A percentile compares a stretch with the other conserved stretches of the same genome.
phyloP scores from a whole-genome alignment of 2,329 filamentous ascomycete genomes.

The Cryphonectria naterciae region DNA sequence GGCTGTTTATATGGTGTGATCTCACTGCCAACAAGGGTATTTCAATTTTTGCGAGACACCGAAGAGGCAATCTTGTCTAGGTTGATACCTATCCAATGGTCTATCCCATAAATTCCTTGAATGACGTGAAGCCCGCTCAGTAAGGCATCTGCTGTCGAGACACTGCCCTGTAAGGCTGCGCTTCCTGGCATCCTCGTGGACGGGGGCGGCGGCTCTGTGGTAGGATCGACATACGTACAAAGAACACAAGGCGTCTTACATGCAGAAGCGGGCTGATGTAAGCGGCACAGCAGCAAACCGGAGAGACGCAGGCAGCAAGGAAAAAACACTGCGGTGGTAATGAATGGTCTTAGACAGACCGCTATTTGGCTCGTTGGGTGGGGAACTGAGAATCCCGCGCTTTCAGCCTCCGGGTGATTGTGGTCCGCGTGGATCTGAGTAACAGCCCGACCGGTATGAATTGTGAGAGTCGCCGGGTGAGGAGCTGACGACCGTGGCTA shows the following conservation, averaged over 20 bases:
- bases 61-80: background rate
- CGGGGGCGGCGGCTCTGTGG: background rate
- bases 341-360: constrained; percentile 22
- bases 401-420: background rate
- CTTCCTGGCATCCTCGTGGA: background rate
- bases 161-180: constrained; percentile 22
- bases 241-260: constrained; percentile 21
- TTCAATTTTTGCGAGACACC: background rate
- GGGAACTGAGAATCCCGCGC: background rate
- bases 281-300: constrained; percentile 14
- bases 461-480: background rate
- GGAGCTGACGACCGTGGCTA: background rate
- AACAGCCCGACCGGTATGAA: background rate
- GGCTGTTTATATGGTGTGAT: background rate
- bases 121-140: background rate
- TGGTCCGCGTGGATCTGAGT: background rate
- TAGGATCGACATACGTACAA: constrained; percentile 11
- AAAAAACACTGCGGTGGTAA: background rate
- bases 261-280: constrained; percentile 25
- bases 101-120: no score
- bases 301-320: background rate
- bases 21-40: background rate
- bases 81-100: background rate
- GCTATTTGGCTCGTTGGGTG: constrained; percentile 14
- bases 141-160: background rate